Evolutionary conservation across 2,329 filamentous ascomycete species (phyloP).

Genomic region (Coleophoma cylindrospora): DNA sequence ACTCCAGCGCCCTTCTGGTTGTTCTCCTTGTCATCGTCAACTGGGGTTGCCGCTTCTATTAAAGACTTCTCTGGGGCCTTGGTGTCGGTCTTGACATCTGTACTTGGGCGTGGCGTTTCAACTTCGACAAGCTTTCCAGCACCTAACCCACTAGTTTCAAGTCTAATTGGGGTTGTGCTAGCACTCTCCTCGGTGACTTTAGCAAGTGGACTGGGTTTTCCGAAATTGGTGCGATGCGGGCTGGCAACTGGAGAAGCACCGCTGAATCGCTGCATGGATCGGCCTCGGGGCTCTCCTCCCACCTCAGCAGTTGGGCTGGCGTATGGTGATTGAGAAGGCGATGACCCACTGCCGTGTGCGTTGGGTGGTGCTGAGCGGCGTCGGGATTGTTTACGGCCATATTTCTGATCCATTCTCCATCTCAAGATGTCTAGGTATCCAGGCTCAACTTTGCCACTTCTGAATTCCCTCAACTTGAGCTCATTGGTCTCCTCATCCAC

Average conservation of each 20-base stretch:
- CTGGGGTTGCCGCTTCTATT: conserved; percentile 15
- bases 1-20: conserved; percentile 12
- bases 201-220: conserved; percentile 68
- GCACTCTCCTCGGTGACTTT: conserved; percentile 65
- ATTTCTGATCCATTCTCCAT: conserved; percentile 94
- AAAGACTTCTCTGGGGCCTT: conserved; percentile 18
- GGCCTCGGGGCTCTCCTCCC: conserved; percentile 57
- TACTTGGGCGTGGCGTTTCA: conserved; percentile 24
- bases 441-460: conserved; percentile 81
- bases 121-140: conserved; percentile 27
- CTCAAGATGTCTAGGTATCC: conserved; percentile 91
- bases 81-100: conserved; percentile 12
- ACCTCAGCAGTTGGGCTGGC: conserved; percentile 57
- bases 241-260: conserved; percentile 59
- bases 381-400: conserved; percentile 55
- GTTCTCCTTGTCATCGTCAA: conserved; percentile 24
- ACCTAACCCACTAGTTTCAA: conserved; percentile 17
- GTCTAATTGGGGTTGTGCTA: conserved; percentile 17
- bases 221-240: conserved; percentile 59
- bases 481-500: conserved; percentile 91
- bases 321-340: conserved; percentile 56
- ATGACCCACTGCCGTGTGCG: conserved; percentile 28
- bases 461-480: conserved; percentile 90
- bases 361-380: conserved; percentile 44
- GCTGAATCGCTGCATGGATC: conserved; percentile 66